Evolutionary conservation across 1,284 basidiomycete genomes (phyloP).

Genomic region (Coriolopsis trogii): DNA sequence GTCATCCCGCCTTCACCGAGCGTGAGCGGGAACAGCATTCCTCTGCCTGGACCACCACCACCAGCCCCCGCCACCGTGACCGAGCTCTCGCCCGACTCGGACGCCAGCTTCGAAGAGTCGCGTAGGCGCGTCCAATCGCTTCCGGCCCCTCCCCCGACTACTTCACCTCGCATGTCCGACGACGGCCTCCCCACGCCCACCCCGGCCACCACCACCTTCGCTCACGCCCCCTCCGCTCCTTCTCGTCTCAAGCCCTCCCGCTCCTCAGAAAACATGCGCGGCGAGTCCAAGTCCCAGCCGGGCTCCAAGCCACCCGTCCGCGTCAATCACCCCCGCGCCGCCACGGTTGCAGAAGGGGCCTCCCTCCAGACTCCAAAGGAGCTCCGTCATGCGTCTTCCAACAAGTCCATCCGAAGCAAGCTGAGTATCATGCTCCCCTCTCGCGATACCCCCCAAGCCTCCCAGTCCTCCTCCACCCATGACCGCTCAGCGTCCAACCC

Average conservation of each 20-base stretch:
- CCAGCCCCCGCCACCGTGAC: conserved; percentile 6
- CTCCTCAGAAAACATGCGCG: conserved; percentile 43
- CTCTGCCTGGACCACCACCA: conserved; percentile 17
- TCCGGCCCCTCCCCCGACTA: conserved; percentile 12
- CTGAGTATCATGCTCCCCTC: conserved; percentile 29
- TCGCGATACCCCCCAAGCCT: conserved; percentile 11
- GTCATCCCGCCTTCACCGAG: conserved; percentile 60
- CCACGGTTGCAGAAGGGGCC: conserved; percentile 20
- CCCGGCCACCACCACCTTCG: conserved; percentile 31
- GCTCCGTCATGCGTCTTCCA: conserved; percentile 26
- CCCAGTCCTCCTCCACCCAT: conserved; percentile 22
- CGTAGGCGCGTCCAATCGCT: conserved; percentile 25
- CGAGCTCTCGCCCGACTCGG: conserved; percentile 8
- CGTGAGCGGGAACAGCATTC: conserved; percentile 27
- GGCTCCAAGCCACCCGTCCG: conserved; percentile 26
- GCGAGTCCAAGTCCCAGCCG: not conserved
- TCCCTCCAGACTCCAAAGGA: conserved; percentile 22
- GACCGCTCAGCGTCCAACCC: conserved; percentile 31
- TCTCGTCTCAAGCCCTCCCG: conserved; percentile 35
- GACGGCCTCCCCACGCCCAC: conserved; percentile 35
- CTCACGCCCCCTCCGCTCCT: conserved; percentile 23
- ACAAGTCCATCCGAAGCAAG: conserved; percentile 29
- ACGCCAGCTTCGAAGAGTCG: conserved; percentile 10
- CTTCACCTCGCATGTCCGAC: conserved; percentile 26
- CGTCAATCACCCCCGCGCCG: conserved; percentile 22